A percentile compares a stretch with the other conserved stretches of the same genome.
Conservation (phyloP, 2,329 filamentous ascomycete genomes). For the Colletotrichum tropicale region DNA sequence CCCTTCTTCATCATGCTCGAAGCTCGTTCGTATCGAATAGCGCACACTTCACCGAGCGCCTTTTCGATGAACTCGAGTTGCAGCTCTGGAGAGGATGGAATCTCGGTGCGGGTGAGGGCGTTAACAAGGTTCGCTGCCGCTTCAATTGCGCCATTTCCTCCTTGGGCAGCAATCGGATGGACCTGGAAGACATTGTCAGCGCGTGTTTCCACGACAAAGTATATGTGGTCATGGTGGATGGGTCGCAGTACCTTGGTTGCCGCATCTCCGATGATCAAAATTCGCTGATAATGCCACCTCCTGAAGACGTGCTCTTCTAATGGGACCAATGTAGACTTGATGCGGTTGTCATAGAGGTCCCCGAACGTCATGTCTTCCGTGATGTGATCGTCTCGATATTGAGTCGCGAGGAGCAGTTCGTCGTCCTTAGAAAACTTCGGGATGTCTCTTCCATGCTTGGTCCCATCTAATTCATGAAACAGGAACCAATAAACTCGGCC, state of each 20-base stretch:
- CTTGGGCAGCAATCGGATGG: conserved; percentile 25
- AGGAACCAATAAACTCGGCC: conserved; percentile 39
- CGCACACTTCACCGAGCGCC: neutral
- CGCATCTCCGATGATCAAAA: conserved; percentile 44
- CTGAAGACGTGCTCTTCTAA: conserved; percentile 36
- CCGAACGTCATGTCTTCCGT: conserved; percentile 29
- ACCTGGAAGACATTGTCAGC: conserved; percentile 6
- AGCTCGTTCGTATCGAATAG: neutral
- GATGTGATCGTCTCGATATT: conserved; percentile 23
- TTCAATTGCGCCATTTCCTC: conserved; percentile 29
- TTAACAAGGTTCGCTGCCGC: conserved; percentile 25
- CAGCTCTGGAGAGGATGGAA: neutral
- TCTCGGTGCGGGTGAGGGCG: neutral
- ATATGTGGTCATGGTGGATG: neutral
- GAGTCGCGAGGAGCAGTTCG: conserved; percentile 28
- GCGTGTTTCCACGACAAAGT: fast-evolving
- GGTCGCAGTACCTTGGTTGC: conserved; percentile 40
- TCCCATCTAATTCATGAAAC: conserved; percentile 31
- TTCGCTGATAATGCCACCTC: conserved; percentile 41
- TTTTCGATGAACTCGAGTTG: neutral
- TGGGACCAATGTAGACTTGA: conserved; percentile 29
- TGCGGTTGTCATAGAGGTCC: conserved; percentile 30
- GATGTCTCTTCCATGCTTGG: conserved; percentile 33
- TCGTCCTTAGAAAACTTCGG: conserved; percentile 37
- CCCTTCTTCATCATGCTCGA: neutral